These are phyloP conservation scores for Malassezia psittaci DNA, from an alignment of 1,284 basidiomycete genomes.

Conservation along the genomic window DNA sequence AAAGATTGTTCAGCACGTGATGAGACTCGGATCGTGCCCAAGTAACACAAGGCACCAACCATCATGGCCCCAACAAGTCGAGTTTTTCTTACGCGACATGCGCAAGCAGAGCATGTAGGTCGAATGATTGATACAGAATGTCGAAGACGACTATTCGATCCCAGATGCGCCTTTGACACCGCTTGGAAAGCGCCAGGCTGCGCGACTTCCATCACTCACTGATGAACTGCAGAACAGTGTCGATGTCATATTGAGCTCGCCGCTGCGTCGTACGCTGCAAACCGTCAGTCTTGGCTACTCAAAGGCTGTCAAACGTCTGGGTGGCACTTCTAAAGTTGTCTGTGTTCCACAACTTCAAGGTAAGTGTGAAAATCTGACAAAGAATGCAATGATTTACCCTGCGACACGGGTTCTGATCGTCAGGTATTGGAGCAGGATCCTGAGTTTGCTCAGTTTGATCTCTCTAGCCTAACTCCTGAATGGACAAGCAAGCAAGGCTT, in stretches of 20 bases:
- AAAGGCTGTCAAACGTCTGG: slow-evolving; percentile 32
- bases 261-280: slow-evolving; percentile 41
- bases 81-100: slow-evolving; percentile 35
- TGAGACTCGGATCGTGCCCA: not conserved
- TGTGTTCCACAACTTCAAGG: slow-evolving; percentile 41
- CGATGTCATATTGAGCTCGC: slow-evolving; percentile 36
- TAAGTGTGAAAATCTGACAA: slow-evolving; percentile 5
- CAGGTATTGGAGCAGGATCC: slow-evolving; percentile 33
- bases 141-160: slow-evolving; percentile 34
- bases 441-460: slow-evolving; percentile 37
- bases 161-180: slow-evolving; percentile 43
- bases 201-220: slow-evolving; percentile 26
- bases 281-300: slow-evolving; percentile 40
- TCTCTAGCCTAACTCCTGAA: slow-evolving; percentile 38
- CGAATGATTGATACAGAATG: slow-evolving; percentile 20
- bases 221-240: slow-evolving; percentile 25
- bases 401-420: slow-evolving; percentile 42
- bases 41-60: not conserved
- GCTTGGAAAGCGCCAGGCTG: slow-evolving; percentile 41
- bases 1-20: not conserved
- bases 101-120: slow-evolving; percentile 40
- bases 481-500: slow-evolving; percentile 45
- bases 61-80: slow-evolving; percentile 22
- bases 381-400: slow-evolving; percentile 43
- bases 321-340: slow-evolving; percentile 31